Evolutionary conservation across 2,329 filamentous ascomycete species (phyloP).

Genomic region (Fonsecaea multimorphosa): DNA sequence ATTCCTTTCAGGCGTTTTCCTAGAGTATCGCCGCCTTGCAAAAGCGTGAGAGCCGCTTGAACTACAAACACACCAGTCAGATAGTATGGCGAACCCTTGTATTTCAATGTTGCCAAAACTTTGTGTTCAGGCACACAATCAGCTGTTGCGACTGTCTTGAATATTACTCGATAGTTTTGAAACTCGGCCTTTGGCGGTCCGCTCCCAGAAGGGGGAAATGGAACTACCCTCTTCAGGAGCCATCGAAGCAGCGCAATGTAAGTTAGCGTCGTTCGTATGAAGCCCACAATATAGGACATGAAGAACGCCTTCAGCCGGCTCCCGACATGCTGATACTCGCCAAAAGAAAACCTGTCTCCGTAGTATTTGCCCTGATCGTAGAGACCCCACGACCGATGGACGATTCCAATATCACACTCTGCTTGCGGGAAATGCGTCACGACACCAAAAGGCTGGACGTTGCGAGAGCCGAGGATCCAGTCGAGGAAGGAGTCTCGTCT

Average conservation of each 20-base stretch:
- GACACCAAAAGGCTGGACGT: constrained; percentile 7
- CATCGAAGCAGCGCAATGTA: constrained; percentile 41
- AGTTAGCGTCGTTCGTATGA: constrained; percentile 44
- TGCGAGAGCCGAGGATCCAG: constrained; percentile 37
- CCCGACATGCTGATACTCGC: constrained; percentile 5
- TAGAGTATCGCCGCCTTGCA: constrained; percentile 48
- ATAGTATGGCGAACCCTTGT: constrained; percentile 49
- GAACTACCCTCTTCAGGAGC: too few species aligned
- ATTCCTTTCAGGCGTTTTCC: constrained; percentile 52
- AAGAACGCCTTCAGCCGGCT: constrained; percentile 10
- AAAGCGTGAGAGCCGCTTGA: constrained; percentile 52
- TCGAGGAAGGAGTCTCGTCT: constrained; percentile 55
- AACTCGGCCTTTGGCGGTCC: too few species aligned
- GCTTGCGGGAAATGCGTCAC: constrained; percentile 11
- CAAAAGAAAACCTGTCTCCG: constrained; percentile 31
- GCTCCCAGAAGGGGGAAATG: too few species aligned
- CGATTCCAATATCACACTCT: constrained; percentile 39
- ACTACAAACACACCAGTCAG: constrained; percentile 51
- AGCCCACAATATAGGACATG: constrained; percentile 50
- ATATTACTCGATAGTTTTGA: too few species aligned
- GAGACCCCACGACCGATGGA: constrained; percentile 59
- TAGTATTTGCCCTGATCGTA: constrained; percentile 61
- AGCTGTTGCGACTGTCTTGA: too few species aligned
- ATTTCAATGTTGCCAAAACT: constrained; percentile 48
- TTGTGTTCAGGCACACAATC: constrained; percentile 36